Evolutionary conservation across 331 rosid genomes (phyloP).

Genomic region (Ulmus americana): DNA sequence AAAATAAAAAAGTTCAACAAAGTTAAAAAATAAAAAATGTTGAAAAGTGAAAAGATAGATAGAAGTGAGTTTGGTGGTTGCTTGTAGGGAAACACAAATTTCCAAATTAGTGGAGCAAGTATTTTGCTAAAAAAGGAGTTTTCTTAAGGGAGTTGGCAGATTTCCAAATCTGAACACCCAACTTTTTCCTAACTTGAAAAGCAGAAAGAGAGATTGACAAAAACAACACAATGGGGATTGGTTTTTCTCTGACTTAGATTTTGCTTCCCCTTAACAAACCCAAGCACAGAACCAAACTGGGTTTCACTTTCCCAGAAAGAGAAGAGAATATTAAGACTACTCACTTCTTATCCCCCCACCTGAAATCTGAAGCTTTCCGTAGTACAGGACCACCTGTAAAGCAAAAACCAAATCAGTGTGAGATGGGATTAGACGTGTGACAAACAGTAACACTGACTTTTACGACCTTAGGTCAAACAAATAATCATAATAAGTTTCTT

Average conservation of each 20-base stretch:
- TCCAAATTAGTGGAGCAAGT: slow-evolving; percentile 30
- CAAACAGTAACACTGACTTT: background rate
- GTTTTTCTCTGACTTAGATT: slow-evolving; percentile 57
- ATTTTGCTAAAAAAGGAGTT: slow-evolving; percentile 53
- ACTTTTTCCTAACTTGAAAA: slow-evolving; percentile 43
- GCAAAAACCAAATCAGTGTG: background rate
- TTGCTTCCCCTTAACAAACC: slow-evolving; percentile 55
- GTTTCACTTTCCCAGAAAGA: slow-evolving; percentile 21
- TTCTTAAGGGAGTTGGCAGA: slow-evolving; percentile 49
- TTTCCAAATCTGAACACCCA: slow-evolving; percentile 35
- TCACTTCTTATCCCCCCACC: background rate
- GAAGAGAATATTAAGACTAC: slow-evolving; percentile 4
- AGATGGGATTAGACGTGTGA: slow-evolving; percentile 12
- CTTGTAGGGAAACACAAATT: slow-evolving; percentile 47
- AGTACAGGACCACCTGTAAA: slow-evolving; percentile 1
- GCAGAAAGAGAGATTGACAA: slow-evolving; percentile 46
- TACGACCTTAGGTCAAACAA: background rate
- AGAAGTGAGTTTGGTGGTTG: slow-evolving; percentile 36
- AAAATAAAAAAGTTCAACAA: too few species aligned
- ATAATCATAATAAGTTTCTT: background rate
- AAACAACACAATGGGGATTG: slow-evolving; percentile 50
- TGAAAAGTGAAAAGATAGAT: background rate
- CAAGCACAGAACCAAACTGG: slow-evolving; percentile 40
- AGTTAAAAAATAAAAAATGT: background rate
- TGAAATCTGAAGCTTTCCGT: slow-evolving; percentile 8